phyloP scores from a whole-genome alignment of 1,284 basidiomycete species.

The Takashimella tepidaria region DNA sequence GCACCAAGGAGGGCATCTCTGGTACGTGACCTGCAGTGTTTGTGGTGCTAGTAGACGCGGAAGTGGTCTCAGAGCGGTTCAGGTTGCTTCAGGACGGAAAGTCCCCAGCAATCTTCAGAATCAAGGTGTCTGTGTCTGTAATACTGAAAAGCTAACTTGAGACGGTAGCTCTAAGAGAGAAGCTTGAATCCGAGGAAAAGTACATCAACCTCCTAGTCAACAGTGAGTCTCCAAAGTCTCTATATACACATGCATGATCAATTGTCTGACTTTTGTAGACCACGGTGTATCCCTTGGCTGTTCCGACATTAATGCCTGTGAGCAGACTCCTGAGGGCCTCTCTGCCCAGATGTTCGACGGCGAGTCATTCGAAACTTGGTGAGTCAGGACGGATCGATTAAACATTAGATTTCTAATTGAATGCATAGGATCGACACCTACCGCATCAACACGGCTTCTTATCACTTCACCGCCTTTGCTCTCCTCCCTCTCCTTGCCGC shows the following conservation, averaged over 20 bases:
- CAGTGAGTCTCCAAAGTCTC: constrained; percentile 27
- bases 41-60: neutral
- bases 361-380: constrained; percentile 41
- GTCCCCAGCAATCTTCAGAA: too few relatives aligned
- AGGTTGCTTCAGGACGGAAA: too few relatives aligned
- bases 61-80: too few relatives aligned
- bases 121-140: too few relatives aligned
- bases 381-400: constrained; percentile 3
- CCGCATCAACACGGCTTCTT: constrained; percentile 43
- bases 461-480: constrained; percentile 46
- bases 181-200: constrained; percentile 32
- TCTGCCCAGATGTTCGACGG: constrained; percentile 43
- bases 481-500: constrained; percentile 45
- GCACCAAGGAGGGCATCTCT: constrained; percentile 40
- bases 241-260: too few relatives aligned
- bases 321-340: constrained; percentile 41
- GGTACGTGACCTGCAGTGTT: neutral
- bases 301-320: constrained; percentile 27
- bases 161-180: constrained; percentile 22
- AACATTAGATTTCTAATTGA: neutral
- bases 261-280: constrained; percentile 19
- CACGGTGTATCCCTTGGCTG: constrained; percentile 38
- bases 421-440: constrained; percentile 25
- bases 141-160: too few relatives aligned
- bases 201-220: constrained; percentile 37